phyloP scores from a whole-genome alignment of 495 filamentous ascomycete genomes.

The Talaromyces trachyspermus region DNA sequence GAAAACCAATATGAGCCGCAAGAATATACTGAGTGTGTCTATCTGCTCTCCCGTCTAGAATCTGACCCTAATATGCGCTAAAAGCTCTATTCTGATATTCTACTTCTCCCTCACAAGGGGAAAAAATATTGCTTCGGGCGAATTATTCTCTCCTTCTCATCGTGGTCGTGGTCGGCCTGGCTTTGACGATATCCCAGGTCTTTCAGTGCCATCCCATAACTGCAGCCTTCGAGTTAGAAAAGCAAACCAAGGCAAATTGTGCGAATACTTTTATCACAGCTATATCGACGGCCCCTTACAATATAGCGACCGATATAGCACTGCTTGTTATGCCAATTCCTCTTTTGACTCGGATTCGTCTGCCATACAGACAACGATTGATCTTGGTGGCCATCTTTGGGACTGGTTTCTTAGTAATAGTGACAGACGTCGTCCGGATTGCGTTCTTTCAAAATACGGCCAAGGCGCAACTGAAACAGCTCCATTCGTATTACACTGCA shows the following conservation, averaged over 20 bases:
- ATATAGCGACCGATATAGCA: slow-evolving; percentile 61
- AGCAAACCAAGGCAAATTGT: slow-evolving; percentile 33
- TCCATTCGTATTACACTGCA: background rate
- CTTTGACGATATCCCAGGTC: slow-evolving; percentile 64
- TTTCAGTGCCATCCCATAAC: slow-evolving; percentile 62
- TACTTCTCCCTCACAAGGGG: slow-evolving; percentile 59
- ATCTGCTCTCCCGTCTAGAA: background rate
- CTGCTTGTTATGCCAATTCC: slow-evolving; percentile 66
- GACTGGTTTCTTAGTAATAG: slow-evolving; percentile 61
- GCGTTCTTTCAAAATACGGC: slow-evolving; percentile 65
- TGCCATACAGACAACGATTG: slow-evolving; percentile 63
- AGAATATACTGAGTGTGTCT: background rate
- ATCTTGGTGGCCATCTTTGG: slow-evolving; percentile 62
- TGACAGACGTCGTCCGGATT: slow-evolving; percentile 68
- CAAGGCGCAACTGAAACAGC: slow-evolving; percentile 7
- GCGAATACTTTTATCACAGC: slow-evolving; percentile 59
- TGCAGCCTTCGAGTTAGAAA: slow-evolving; percentile 43
- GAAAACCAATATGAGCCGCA: slow-evolving; percentile 11
- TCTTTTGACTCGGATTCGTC: slow-evolving; percentile 61
- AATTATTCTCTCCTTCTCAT: slow-evolving; percentile 53
- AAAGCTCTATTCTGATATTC: slow-evolving; percentile 68
- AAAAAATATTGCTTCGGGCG: slow-evolving; percentile 52
- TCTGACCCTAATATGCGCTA: slow-evolving; percentile 25
- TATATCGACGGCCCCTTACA: slow-evolving; percentile 60
- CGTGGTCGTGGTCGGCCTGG: slow-evolving; percentile 56